Evolutionary conservation across 2,329 filamentous ascomycete species (phyloP).

Genomic region (Elsinoe arachidis): DNA sequence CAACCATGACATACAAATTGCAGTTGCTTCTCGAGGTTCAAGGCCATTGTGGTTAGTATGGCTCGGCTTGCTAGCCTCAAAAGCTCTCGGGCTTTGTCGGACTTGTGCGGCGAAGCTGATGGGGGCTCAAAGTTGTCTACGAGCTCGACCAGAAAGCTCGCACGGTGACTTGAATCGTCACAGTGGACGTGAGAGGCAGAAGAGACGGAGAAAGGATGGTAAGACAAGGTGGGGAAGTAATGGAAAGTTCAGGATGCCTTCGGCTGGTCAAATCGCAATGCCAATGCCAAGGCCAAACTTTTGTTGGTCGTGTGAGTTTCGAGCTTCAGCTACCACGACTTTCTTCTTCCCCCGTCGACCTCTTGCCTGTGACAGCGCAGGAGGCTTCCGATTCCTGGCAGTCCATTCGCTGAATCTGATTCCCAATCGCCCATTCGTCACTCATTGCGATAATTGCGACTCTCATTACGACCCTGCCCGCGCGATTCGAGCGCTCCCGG

Average conservation of each 20-base stretch:
- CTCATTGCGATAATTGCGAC: not conserved
- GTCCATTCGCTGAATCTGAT: not conserved
- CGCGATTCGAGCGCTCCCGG: not conserved
- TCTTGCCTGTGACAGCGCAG: slow-evolving; percentile 9
- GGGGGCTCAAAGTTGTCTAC: no score
- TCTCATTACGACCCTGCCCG: not conserved
- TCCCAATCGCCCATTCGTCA: not conserved
- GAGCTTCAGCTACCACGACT: not conserved
- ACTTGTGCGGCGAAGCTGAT: not conserved
- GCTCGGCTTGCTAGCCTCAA: not conserved
- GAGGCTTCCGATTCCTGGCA: slow-evolving; percentile 4
- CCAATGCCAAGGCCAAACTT: slow-evolving; percentile 7
- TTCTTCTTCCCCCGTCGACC: slow-evolving; percentile 5
- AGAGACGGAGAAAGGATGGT: not conserved
- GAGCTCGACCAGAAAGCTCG: no score
- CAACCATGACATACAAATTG: slow-evolving; percentile 58
- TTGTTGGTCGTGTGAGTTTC: not conserved
- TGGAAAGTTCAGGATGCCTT: not conserved
- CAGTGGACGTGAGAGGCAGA: not conserved
- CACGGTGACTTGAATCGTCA: no score
- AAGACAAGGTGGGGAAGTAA: not conserved
- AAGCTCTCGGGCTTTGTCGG: not conserved
- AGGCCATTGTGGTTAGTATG: slow-evolving; percentile 34
- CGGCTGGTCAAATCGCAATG: not conserved
- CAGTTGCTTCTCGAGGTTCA: slow-evolving; percentile 74